Percentiles rank a stretch among this genome's conserved stretches.
These are phyloP conservation scores for Nicotiana attenuata DNA, from an alignment of 257 asterid genomes.

Conservation along the genomic window DNA sequence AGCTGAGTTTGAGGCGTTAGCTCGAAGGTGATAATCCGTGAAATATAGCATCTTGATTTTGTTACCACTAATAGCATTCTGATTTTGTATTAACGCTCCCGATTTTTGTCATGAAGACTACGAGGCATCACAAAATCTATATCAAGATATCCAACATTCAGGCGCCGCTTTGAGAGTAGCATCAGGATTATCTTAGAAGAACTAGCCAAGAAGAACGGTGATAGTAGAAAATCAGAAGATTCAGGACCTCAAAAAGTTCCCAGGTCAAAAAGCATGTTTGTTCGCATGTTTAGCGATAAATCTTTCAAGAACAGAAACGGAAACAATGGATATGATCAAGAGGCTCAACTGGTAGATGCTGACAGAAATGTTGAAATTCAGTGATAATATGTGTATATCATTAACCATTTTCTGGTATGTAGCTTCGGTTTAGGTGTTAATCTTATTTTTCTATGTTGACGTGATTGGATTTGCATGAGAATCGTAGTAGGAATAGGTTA, in stretches of 20 bases:
- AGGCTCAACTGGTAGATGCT: slow-evolving; percentile 27
- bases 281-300: slow-evolving; percentile 49
- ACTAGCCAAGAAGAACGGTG: slow-evolving; percentile 57
- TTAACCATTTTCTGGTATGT: background rate
- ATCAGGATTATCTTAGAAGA: slow-evolving; percentile 50
- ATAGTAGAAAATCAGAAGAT: slow-evolving; percentile 16
- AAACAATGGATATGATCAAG: slow-evolving; percentile 34
- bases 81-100: background rate
- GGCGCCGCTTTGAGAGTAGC: slow-evolving; percentile 76
- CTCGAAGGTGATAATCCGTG: slow-evolving; percentile 57
- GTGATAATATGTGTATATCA: slow-evolving; percentile 18
- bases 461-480: background rate
- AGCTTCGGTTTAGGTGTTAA: background rate
- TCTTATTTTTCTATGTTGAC: background rate
- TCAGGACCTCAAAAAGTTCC: slow-evolving; percentile 19
- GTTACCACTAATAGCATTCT: background rate
- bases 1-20: slow-evolving; percentile 80
- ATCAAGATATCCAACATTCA: slow-evolving; percentile 81
- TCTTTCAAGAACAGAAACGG: slow-evolving; percentile 41
- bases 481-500: background rate
- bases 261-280: slow-evolving; percentile 66
- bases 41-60: background rate
- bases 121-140: slow-evolving; percentile 83
- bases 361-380: slow-evolving; percentile 45
- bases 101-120: slow-evolving; percentile 35